These are phyloP conservation scores for Aspergillus pseudotamarii DNA, from an alignment of 2,329 filamentous ascomycete genomes.

Conservation along the genomic window DNA sequence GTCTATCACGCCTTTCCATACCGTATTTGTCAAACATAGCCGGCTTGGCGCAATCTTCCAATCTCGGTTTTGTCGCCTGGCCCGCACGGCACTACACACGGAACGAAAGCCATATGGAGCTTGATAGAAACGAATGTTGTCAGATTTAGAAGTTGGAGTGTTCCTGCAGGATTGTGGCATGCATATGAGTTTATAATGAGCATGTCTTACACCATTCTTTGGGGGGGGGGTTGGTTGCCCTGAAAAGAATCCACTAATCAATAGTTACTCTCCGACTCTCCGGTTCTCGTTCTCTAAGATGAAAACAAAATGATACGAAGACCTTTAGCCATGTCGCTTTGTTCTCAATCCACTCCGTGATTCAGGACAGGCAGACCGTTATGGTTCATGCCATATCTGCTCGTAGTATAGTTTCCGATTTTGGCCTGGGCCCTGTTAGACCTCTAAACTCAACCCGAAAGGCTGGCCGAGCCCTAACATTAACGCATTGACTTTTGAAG, in stretches of 20 bases:
- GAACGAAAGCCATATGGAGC: not conserved
- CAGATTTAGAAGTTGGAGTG: not conserved
- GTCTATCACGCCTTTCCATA: too few species aligned
- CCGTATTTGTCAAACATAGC: not conserved
- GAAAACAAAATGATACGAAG: not conserved
- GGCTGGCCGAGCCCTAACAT: not conserved
- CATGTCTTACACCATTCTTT: not conserved
- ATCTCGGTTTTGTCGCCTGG: not conserved
- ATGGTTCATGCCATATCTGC: not conserved
- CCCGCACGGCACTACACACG: not conserved
- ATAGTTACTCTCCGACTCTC: too few species aligned
- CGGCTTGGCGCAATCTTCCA: not conserved
- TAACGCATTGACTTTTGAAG: not conserved
- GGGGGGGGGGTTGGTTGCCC: too few species aligned
- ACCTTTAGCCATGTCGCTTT: not conserved
- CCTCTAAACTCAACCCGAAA: not conserved
- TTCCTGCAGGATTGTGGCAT: not conserved
- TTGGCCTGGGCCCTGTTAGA: not conserved
- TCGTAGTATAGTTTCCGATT: conserved; percentile 1
- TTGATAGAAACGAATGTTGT: not conserved
- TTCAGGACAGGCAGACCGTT: not conserved
- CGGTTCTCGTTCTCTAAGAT: not conserved
- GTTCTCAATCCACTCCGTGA: not conserved
- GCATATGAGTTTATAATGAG: too few species aligned
- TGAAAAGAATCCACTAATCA: not conserved